phyloP scores from a whole-genome alignment of 2,329 filamentous ascomycete genomes.

The Rutstroemia sydowiana region DNA sequence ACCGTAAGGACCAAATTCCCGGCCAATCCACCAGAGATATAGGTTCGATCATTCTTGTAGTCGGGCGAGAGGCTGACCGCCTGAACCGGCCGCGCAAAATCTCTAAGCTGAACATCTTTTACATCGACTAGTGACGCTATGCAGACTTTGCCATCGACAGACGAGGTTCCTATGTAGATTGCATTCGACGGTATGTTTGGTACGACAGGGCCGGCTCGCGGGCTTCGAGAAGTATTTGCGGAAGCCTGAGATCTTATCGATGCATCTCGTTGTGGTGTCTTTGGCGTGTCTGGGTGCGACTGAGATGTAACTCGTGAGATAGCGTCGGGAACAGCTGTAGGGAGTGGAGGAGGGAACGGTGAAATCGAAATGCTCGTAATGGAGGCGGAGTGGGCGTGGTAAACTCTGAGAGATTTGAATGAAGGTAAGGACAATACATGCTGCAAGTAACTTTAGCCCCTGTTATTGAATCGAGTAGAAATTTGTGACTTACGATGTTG shows the following conservation, averaged over 20 bases:
- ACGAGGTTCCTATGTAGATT: conserved; percentile 88
- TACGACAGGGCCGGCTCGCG: conserved; percentile 45
- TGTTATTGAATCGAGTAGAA: conserved; percentile 13
- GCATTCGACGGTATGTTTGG: conserved; percentile 77
- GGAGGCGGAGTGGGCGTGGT: conserved; percentile 88
- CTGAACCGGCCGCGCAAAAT: conserved; percentile 89
- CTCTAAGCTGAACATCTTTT: conserved; percentile 84
- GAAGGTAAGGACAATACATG: conserved; percentile 79
- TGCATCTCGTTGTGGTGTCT: conserved; percentile 29
- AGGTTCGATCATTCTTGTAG: conserved; percentile 81
- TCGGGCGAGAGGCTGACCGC: conserved; percentile 91
- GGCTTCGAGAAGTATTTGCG: conserved; percentile 43
- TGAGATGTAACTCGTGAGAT: conserved; percentile 30
- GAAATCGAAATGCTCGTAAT: conserved; percentile 87
- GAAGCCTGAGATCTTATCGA: conserved; percentile 40
- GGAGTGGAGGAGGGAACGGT: conserved; percentile 63
- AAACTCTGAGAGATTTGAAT: conserved; percentile 74
- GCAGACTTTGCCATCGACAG: conserved; percentile 92
- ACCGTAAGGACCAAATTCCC: conserved; percentile 82
- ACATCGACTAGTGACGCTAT: conserved; percentile 79
- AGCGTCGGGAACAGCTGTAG: conserved; percentile 31
- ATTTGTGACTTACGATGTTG: conserved; percentile 64
- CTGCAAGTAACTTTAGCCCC: conserved; percentile 39
- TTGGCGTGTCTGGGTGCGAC: conserved; percentile 13
- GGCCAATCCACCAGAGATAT: conserved; percentile 83